These are phyloP conservation scores for Speleostelium caveatum DNA, from an alignment of 78 protist species.

Conservation along the genomic window DNA sequence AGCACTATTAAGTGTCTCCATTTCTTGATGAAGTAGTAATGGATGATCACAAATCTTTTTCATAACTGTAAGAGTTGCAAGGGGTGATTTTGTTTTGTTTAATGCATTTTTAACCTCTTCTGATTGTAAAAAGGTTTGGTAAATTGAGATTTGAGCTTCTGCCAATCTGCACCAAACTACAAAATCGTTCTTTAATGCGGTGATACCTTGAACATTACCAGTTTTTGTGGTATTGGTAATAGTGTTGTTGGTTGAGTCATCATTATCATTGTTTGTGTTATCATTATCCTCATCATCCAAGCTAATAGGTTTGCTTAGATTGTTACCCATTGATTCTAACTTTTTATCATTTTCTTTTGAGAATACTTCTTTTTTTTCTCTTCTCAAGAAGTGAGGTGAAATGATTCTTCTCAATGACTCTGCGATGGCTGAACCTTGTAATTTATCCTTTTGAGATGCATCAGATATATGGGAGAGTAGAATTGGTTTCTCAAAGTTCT, in stretches of 20 bases:
- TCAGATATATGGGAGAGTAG: conserved; percentile 25
- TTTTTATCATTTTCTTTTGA: background rate
- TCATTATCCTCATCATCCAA: background rate
- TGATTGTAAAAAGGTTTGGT: conserved; percentile 58
- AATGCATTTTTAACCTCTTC: conserved; percentile 68
- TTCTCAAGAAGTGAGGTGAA: conserved; percentile 85
- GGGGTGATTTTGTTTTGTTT: conserved; percentile 61
- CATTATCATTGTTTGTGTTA: background rate
- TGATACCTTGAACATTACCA: conserved; percentile 43
- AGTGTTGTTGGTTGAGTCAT: background rate
- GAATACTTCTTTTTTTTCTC: conserved; percentile 84
- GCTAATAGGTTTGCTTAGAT: background rate
- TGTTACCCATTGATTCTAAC: background rate
- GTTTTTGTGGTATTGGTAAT: background rate
- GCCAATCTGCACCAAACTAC: conserved; percentile 83
- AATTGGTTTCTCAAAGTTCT: conserved; percentile 44
- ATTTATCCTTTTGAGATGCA: conserved; percentile 1
- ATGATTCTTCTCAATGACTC: conserved; percentile 61
- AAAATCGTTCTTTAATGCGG: conserved; percentile 79
- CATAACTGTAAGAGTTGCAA: conserved; percentile 82
- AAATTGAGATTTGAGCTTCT: conserved; percentile 69
- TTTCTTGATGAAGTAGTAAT: conserved; percentile 37
- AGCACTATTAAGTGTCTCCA: background rate
- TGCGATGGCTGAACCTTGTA: conserved; percentile 60
- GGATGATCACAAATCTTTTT: conserved; percentile 88